Percentiles rank a stretch among this genome's conserved stretches.
These are phyloP conservation scores for Calonectria pseudoturangicola DNA, from an alignment of 2,329 filamentous ascomycete genomes.

Conservation along the genomic window DNA sequence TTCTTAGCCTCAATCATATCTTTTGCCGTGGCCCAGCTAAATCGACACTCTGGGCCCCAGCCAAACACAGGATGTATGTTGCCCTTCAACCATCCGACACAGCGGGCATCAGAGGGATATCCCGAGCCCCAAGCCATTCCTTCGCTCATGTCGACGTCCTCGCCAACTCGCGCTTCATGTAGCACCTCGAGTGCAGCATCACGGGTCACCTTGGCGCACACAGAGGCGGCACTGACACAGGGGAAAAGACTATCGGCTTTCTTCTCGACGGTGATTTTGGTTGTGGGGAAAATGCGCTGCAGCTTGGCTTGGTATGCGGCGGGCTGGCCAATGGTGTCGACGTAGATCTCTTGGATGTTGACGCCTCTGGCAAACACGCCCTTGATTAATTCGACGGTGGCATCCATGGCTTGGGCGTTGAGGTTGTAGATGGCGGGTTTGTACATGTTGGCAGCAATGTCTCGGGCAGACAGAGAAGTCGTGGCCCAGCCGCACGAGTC, in stretches of 20 bases:
- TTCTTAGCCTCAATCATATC: slow-evolving; percentile 90
- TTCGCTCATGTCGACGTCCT: slow-evolving; percentile 55
- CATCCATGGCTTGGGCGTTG: slow-evolving; percentile 96
- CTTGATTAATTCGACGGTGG: slow-evolving; percentile 88
- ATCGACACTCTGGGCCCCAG: slow-evolving; percentile 94
- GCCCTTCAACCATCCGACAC: slow-evolving; percentile 85
- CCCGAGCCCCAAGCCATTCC: slow-evolving; percentile 87
- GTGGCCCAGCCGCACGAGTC: slow-evolving; percentile 87
- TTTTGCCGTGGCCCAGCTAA: slow-evolving; percentile 96
- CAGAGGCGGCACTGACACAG: slow-evolving; percentile 93
- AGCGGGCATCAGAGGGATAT: slow-evolving; percentile 91
- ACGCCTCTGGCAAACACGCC: slow-evolving; percentile 86
- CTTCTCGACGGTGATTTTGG: slow-evolving; percentile 85
- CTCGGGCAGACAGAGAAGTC: slow-evolving; percentile 85
- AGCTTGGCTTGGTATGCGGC: slow-evolving; percentile 89
- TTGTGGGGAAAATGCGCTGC: slow-evolving; percentile 87
- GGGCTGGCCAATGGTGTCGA: slow-evolving; percentile 94
- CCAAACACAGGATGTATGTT: slow-evolving; percentile 97
- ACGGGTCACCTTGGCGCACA: slow-evolving; percentile 96
- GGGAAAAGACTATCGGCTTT: slow-evolving; percentile 96
- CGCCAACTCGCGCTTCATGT: slow-evolving; percentile 70
- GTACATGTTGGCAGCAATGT: slow-evolving; percentile 88
- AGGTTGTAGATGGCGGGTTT: slow-evolving; percentile 85
- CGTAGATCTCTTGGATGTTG: slow-evolving; percentile 91
- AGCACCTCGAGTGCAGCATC: slow-evolving; percentile 91